Percentiles rank a stretch among this genome's conserved stretches.
These are phyloP conservation scores for Tetramitus jugosus DNA, from an alignment of 208 protist genomes.

Conservation along the genomic window DNA sequence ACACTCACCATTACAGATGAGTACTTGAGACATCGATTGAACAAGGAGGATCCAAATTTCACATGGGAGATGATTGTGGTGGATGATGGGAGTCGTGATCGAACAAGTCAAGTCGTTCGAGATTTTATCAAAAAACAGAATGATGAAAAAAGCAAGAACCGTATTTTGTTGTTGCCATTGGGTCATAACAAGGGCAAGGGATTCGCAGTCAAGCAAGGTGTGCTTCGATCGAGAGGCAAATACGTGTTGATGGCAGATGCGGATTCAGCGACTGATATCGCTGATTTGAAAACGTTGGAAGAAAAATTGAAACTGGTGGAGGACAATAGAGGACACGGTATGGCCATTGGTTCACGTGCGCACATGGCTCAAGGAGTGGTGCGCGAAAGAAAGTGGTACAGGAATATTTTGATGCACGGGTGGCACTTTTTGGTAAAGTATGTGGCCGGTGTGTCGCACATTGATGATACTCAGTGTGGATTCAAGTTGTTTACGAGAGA, in stretches of 20 bases:
- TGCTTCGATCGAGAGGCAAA: slow-evolving; percentile 44
- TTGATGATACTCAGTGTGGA: slow-evolving; percentile 65
- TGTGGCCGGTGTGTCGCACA: slow-evolving; percentile 35
- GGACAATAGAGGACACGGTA: background rate
- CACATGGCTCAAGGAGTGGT: background rate
- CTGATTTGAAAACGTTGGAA: slow-evolving; percentile 34
- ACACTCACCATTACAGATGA: slow-evolving; percentile 46
- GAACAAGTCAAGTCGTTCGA: slow-evolving; percentile 33
- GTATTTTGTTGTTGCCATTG: slow-evolving; percentile 40
- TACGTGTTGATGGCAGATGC: slow-evolving; percentile 56
- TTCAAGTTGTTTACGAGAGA: slow-evolving; percentile 62
- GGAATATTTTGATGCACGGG: slow-evolving; percentile 46
- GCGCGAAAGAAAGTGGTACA: slow-evolving; percentile 26
- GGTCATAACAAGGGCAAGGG: slow-evolving; percentile 53
- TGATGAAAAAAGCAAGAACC: slow-evolving; percentile 26
- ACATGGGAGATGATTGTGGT: slow-evolving; percentile 54
- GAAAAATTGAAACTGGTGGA: background rate
- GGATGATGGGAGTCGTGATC: slow-evolving; percentile 51
- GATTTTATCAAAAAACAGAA: slow-evolving; percentile 30
- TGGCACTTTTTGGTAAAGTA: slow-evolving; percentile 54
- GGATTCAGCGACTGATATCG: slow-evolving; percentile 57
- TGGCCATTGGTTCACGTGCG: slow-evolving; percentile 6
- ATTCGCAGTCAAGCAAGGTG: slow-evolving; percentile 49
- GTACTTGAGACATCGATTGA: slow-evolving; percentile 37
- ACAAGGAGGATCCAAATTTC: slow-evolving; percentile 40